These are phyloP conservation scores for Berkeleyomyces rouxiae DNA, from an alignment of 2,329 filamentous ascomycete species.

Conservation along the genomic window DNA sequence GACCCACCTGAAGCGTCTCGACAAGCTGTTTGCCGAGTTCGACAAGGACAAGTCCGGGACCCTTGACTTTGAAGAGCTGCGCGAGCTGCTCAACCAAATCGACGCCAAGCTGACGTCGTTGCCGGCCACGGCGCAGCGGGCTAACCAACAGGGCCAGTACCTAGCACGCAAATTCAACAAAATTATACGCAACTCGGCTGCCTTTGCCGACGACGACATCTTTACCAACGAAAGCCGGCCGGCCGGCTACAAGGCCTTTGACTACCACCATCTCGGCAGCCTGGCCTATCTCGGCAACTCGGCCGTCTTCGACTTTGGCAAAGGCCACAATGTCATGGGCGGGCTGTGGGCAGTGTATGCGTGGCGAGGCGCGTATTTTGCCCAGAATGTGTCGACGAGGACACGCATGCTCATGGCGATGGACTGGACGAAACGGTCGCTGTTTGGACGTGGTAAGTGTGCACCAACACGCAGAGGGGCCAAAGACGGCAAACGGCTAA, in stretches of 20 bases:
- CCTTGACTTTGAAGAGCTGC: slow-evolving; percentile 82
- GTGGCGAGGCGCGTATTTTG: slow-evolving; percentile 93
- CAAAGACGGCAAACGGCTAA: not conserved
- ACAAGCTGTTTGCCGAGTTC: slow-evolving; percentile 80
- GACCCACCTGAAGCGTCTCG: slow-evolving; percentile 71
- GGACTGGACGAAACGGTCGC: slow-evolving; percentile 94
- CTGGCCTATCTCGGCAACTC: slow-evolving; percentile 94
- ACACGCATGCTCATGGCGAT: slow-evolving; percentile 82
- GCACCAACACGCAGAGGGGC: too few species aligned
- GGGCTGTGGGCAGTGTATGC: slow-evolving; percentile 88
- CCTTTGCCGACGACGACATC: slow-evolving; percentile 62
- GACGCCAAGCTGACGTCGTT: slow-evolving; percentile 88
- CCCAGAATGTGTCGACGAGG: slow-evolving; percentile 84
- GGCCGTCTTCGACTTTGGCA: slow-evolving; percentile 74
- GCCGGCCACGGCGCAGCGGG: slow-evolving; percentile 87
- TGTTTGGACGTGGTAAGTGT: slow-evolving; percentile 82
- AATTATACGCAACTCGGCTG: slow-evolving; percentile 60
- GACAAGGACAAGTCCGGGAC: slow-evolving; percentile 88
- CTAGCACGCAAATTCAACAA: slow-evolving; percentile 90
- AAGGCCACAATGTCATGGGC: slow-evolving; percentile 58
- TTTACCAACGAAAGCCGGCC: slow-evolving; percentile 82
- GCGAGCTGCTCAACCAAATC: slow-evolving; percentile 77
- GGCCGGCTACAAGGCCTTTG: slow-evolving; percentile 82
- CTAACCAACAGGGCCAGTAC: slow-evolving; percentile 89
- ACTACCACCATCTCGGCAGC: slow-evolving; percentile 81